These are phyloP conservation scores for Colletotrichum plurivorum DNA, from an alignment of 2,329 filamentous ascomycete genomes.

Conservation along the genomic window DNA sequence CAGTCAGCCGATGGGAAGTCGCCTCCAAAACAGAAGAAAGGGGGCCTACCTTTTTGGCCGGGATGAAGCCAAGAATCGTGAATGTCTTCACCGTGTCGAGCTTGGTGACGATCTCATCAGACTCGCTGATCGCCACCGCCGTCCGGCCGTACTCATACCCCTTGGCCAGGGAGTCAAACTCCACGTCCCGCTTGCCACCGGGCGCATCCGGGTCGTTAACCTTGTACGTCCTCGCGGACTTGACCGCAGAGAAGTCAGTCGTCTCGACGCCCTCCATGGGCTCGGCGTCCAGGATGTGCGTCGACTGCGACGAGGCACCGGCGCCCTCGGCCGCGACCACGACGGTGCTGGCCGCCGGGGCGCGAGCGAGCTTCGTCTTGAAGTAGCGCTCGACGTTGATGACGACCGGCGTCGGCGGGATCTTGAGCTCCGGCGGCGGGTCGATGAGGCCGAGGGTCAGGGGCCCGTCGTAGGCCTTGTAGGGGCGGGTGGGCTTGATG, in stretches of 20 bases:
- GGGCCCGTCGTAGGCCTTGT: constrained; percentile 83
- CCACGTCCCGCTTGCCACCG: constrained; percentile 86
- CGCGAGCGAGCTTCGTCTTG: constrained; percentile 82
- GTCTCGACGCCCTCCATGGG: constrained; percentile 64
- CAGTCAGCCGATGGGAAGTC: constrained; percentile 40
- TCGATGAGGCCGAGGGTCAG: constrained; percentile 82
- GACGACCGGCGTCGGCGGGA: constrained; percentile 80
- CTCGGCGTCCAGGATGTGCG: constrained; percentile 62
- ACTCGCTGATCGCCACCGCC: constrained; percentile 88
- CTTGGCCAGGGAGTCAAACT: constrained; percentile 87
- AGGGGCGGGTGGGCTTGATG: constrained; percentile 81
- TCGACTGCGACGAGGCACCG: constrained; percentile 61
- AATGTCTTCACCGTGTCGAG: constrained; percentile 83
- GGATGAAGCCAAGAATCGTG: constrained; percentile 89
- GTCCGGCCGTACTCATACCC: constrained; percentile 95
- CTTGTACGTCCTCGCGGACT: constrained; percentile 83
- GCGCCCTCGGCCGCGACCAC: constrained; percentile 69
- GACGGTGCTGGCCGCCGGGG: constrained; percentile 84
- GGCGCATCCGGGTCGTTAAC: constrained; percentile 81
- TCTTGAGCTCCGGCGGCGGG: constrained; percentile 50
- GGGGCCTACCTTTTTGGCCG: constrained; percentile 72
- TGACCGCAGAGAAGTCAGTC: constrained; percentile 76
- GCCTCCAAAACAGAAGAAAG: background rate
- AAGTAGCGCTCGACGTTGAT: constrained; percentile 95
- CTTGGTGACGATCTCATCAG: constrained; percentile 90